Evolutionary conservation across 2,329 filamentous ascomycete species (phyloP).

Genomic region (Nectriaceae sp.): DNA sequence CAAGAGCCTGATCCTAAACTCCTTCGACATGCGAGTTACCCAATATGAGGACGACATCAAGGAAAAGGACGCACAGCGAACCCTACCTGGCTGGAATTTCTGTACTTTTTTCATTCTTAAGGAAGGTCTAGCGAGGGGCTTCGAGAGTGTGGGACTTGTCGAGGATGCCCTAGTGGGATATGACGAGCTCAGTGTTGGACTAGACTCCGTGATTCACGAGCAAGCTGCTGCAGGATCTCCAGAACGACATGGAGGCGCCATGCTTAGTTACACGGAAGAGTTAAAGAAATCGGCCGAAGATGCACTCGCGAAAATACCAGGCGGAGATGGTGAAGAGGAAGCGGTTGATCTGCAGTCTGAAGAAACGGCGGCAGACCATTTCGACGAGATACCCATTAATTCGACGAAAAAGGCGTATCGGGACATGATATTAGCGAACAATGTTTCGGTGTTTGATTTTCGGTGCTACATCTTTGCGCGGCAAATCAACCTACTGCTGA

Average conservation of each 20-base stretch:
- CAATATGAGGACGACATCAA: slow-evolving; percentile 98
- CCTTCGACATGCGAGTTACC: slow-evolving; percentile 85
- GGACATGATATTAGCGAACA: slow-evolving; percentile 88
- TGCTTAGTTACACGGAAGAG: slow-evolving; percentile 74
- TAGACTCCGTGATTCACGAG: slow-evolving; percentile 81
- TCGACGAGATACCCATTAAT: slow-evolving; percentile 62
- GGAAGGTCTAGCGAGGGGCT: slow-evolving; percentile 88
- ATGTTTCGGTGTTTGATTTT: slow-evolving; percentile 96
- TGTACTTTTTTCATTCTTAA: slow-evolving; percentile 99
- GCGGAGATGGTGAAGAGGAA: slow-evolving; percentile 39
- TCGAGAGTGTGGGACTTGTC: slow-evolving; percentile 93
- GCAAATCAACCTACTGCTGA: slow-evolving; percentile 79
- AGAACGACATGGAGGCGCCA: slow-evolving; percentile 69
- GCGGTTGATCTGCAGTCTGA: slow-evolving; percentile 53
- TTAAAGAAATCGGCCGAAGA: slow-evolving; percentile 61
- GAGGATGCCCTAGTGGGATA: slow-evolving; percentile 95
- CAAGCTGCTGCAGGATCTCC: slow-evolving; percentile 61
- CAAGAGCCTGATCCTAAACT: slow-evolving; percentile 82
- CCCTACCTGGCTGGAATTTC: slow-evolving; percentile 95
- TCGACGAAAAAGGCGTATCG: slow-evolving; percentile 78
- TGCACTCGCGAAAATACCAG: slow-evolving; percentile 44
- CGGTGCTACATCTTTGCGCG: slow-evolving; percentile 90
- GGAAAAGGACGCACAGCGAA: slow-evolving; percentile 86
- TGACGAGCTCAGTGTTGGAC: slow-evolving; percentile 85
- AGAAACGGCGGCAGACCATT: slow-evolving; percentile 40